phyloP scores from a whole-genome alignment of 139 green algal genomes.

The Bryopsis sp. region DNA sequence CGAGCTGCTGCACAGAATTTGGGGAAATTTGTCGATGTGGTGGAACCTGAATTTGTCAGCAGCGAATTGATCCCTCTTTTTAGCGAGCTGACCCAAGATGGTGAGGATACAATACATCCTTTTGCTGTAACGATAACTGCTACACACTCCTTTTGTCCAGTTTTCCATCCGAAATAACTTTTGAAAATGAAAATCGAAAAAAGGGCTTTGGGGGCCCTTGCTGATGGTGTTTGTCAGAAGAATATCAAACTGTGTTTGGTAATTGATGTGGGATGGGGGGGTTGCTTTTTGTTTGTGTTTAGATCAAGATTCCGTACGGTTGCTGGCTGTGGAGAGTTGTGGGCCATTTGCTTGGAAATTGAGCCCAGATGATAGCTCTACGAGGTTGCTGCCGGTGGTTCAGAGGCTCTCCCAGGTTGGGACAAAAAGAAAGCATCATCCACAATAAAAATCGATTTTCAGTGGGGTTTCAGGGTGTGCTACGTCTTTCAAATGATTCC shows the following conservation, averaged over 20 bases:
- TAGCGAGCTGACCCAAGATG: slow-evolving; percentile 76
- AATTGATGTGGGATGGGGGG: background rate
- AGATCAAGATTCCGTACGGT: slow-evolving; percentile 96
- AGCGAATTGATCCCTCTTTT: slow-evolving; percentile 84
- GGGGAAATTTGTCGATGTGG: slow-evolving; percentile 64
- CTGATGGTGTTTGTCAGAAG: background rate
- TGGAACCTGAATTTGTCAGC: slow-evolving; percentile 67
- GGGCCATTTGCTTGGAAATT: slow-evolving; percentile 72
- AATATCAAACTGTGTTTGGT: slow-evolving; percentile 11
- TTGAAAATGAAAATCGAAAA: background rate
- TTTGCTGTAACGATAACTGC: no score
- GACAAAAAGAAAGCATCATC: background rate
- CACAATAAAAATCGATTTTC: no score
- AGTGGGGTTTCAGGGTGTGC: no score
- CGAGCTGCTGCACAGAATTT: slow-evolving; percentile 81
- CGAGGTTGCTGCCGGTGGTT: slow-evolving; percentile 75
- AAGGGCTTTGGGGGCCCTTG: background rate
- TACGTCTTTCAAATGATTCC: no score
- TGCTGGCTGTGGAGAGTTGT: slow-evolving; percentile 90
- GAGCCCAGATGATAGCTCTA: slow-evolving; percentile 52
- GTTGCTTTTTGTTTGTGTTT: slow-evolving; percentile 9
- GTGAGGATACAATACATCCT: slow-evolving; percentile 52
- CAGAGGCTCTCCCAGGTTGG: slow-evolving; percentile 73
- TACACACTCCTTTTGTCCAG: slow-evolving; percentile 15
- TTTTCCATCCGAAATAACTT: background rate